Percentiles rank a stretch among this genome's conserved stretches.
Evolutionary conservation across 148 eudicot genomes (phyloP).

Genomic region (Vaccinium darrowii): DNA sequence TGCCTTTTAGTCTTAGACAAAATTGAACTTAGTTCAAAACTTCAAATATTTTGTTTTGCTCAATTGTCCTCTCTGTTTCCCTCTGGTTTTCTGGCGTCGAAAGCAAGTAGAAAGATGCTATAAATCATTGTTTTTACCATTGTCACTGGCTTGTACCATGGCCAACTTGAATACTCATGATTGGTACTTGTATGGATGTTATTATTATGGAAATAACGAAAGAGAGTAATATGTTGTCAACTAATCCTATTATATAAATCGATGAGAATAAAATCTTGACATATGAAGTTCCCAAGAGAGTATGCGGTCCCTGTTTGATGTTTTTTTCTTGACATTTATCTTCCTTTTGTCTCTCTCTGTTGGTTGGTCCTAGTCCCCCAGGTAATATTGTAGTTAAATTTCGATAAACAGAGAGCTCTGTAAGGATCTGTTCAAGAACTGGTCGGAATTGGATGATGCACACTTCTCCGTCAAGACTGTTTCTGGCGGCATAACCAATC

Average conservation of each 20-base stretch:
- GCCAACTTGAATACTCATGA: neutral
- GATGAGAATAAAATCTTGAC: neutral
- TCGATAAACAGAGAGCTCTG: constrained; percentile 59
- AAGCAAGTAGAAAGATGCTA: neutral
- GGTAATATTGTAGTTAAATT: constrained; percentile 21
- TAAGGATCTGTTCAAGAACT: constrained; percentile 81
- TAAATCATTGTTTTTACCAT: neutral
- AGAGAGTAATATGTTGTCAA: neutral
- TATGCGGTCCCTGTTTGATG: neutral
- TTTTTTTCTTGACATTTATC: neutral
- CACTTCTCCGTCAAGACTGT: constrained; percentile 57
- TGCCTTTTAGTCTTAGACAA: neutral
- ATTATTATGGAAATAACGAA: neutral
- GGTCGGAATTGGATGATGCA: constrained; percentile 72
- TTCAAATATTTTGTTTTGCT: neutral
- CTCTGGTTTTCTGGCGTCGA: neutral
- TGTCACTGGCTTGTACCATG: neutral
- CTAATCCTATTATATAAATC: neutral
- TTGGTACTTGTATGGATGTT: neutral
- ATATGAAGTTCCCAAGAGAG: neutral
- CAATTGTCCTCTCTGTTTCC: neutral
- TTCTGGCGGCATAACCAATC: constrained; percentile 94
- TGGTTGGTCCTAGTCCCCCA: neutral
- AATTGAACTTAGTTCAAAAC: neutral
- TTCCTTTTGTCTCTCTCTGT: neutral